These are phyloP conservation scores for Coemansia linderi DNA, from an alignment of 371 early-diverging fungal species.

Conservation along the genomic window DNA sequence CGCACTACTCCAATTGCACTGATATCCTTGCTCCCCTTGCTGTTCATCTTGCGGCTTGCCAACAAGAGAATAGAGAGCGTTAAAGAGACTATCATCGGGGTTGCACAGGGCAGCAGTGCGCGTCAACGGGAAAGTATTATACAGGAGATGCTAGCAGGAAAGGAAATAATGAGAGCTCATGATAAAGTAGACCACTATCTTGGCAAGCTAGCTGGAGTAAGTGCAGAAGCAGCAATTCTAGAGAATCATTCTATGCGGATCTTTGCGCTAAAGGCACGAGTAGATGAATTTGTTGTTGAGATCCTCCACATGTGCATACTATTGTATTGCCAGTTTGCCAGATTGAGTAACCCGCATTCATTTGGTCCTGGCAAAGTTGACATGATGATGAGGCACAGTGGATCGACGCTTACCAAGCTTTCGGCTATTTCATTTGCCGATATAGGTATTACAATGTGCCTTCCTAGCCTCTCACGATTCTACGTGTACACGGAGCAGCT, in stretches of 20 bases:
- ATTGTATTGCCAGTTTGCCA: slow-evolving; percentile 5
- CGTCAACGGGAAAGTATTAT: background rate
- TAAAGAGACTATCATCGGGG: background rate
- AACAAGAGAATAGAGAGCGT: background rate
- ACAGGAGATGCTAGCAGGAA: background rate
- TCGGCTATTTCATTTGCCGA: background rate
- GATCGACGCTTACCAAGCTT: background rate
- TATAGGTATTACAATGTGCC: background rate
- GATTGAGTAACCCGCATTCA: background rate
- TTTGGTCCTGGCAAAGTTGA: slow-evolving; percentile 22
- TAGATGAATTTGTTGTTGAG: background rate
- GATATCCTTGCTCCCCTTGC: background rate
- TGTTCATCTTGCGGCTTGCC: background rate
- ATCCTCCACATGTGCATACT: slow-evolving; percentile 7
- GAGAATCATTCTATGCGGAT: background rate
- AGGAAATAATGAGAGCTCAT: slow-evolving; percentile 9
- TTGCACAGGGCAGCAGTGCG: background rate
- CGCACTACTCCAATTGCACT: slow-evolving; percentile 9
- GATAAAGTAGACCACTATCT: background rate
- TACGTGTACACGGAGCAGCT: slow-evolving; percentile 86
- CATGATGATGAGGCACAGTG: slow-evolving; percentile 8
- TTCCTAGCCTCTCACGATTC: slow-evolving; percentile 57
- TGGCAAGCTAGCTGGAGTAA: background rate
- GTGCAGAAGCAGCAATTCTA: background rate
- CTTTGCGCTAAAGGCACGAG: background rate